Percentiles rank a stretch among this genome's conserved stretches.
Evolutionary conservation across 1,284 basidiomycete genomes (phyloP).

Genomic region (Irpex sp.): DNA sequence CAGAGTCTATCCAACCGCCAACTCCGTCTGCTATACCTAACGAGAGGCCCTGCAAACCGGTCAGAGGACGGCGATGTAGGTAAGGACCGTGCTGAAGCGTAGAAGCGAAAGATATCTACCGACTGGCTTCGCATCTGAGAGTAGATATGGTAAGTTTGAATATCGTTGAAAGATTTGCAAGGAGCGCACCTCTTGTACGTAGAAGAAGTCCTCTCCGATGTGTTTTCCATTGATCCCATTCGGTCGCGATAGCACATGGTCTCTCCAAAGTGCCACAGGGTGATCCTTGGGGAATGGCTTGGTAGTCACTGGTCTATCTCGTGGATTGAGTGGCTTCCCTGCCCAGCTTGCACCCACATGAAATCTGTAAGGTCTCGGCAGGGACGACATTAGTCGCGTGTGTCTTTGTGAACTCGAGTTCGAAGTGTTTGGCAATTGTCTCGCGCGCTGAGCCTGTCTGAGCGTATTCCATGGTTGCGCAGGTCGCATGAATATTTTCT

Average conservation of each 20-base stretch:
- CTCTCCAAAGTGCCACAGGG: conserved; percentile 71
- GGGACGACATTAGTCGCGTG: conserved; percentile 9
- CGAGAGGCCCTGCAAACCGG: conserved; percentile 59
- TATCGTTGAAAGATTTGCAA: background rate
- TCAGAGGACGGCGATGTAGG: conserved; percentile 17
- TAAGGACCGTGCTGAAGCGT: conserved; percentile 9
- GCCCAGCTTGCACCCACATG: conserved; percentile 72
- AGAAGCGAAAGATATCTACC: conserved; percentile 45
- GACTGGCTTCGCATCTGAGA: conserved; percentile 70
- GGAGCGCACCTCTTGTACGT: conserved; percentile 56
- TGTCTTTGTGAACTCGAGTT: conserved; percentile 1
- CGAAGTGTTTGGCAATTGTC: background rate
- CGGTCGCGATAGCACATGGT: conserved; percentile 49
- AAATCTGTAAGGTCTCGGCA: conserved; percentile 28
- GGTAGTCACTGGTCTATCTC: conserved; percentile 27
- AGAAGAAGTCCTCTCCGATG: conserved; percentile 81
- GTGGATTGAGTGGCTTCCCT: conserved; percentile 59
- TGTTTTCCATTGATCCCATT: conserved; percentile 41
- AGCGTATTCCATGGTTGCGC: background rate
- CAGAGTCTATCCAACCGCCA: conserved; percentile 71
- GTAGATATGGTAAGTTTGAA: background rate
- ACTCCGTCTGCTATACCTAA: conserved; percentile 73
- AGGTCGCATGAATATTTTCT: background rate
- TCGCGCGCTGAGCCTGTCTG: background rate
- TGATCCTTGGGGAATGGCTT: conserved; percentile 61